These are phyloP conservation scores for Phytophthora hybrid DNA, from an alignment of 352 stramenopile genomes.

Conservation along the genomic window DNA sequence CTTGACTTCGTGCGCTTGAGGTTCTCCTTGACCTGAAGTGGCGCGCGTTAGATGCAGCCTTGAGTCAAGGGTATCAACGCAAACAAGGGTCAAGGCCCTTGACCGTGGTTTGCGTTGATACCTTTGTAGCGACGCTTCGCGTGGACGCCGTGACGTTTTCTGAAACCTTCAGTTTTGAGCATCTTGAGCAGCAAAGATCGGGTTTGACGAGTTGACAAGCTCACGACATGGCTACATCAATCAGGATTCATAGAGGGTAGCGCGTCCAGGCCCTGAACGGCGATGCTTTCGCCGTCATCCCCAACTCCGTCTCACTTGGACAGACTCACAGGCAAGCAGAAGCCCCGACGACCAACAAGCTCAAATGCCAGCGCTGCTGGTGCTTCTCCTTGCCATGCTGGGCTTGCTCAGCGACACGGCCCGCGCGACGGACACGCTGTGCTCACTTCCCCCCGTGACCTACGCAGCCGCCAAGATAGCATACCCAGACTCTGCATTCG, in stretches of 20 bases:
- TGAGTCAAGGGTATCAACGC: too few species aligned
- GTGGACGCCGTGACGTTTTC: conserved; percentile 4
- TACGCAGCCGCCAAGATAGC: conserved; percentile 54
- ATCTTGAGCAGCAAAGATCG: conserved; percentile 29
- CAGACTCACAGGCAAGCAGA: conserved; percentile 21
- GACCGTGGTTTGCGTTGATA: too few species aligned
- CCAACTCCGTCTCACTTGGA: conserved; percentile 24
- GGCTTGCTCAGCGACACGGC: background rate
- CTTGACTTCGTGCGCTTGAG: too few species aligned
- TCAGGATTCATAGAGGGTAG: conserved; percentile 15
- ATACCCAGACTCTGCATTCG: conserved; percentile 58
- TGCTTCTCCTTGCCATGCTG: conserved; percentile 17
- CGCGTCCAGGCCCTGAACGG: background rate
- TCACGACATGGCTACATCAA: conserved; percentile 9
- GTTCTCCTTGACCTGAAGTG: too few species aligned
- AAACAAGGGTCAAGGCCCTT: too few species aligned
- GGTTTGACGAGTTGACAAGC: conserved; percentile 3
- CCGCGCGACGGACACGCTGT: conserved; percentile 48
- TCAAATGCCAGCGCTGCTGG: conserved; percentile 17
- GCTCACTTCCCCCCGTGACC: conserved; percentile 52
- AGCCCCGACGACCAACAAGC: conserved; percentile 20
- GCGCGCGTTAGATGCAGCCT: background rate
- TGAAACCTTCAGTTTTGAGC: conserved; percentile 21
- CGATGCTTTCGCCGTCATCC: conserved; percentile 29
- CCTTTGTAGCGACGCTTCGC: background rate